Evolutionary conservation across 148 eudicot species (phyloP).

Genomic region (Pharnaceum exiguum): DNA sequence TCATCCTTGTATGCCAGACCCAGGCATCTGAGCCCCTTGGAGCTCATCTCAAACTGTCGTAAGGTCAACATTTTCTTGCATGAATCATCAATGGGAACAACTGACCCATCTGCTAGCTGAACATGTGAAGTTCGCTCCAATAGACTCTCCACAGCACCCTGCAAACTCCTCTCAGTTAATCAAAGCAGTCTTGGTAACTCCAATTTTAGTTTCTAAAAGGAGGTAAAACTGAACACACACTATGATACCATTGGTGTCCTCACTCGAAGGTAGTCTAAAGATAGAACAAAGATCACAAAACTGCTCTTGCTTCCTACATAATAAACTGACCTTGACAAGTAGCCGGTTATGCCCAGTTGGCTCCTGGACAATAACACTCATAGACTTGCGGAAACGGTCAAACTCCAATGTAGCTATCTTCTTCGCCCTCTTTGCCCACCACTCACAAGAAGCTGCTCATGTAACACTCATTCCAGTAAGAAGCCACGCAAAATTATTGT

Average conservation of each 20-base stretch:
- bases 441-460: conserved; percentile 56
- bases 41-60: conserved; percentile 69
- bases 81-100: conserved; percentile 54
- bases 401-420: conserved; percentile 79
- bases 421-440: conserved; percentile 73
- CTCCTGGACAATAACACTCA: conserved; percentile 76
- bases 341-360: conserved; percentile 61
- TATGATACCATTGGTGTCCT: too few relatives aligned
- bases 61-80: conserved; percentile 48
- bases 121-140: conserved; percentile 67
- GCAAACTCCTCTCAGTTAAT: conserved; percentile 14
- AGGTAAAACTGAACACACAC: too few relatives aligned
- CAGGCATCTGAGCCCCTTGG: conserved; percentile 81
- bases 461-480: not conserved
- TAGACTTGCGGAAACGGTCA: conserved; percentile 85
- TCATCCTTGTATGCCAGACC: conserved; percentile 82
- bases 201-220: too few relatives aligned
- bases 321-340: conserved; percentile 67
- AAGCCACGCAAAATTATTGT: not conserved
- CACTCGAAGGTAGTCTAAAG: too few relatives aligned
- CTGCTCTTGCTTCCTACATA: not conserved
- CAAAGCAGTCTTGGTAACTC: too few relatives aligned
- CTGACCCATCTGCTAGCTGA: conserved; percentile 83
- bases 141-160: conserved; percentile 93
- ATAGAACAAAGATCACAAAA: not conserved